Base-by-base conservation (phyloP, 768 basidiomycete genomes). In the Lactifluus hygrophoroides region DNA sequence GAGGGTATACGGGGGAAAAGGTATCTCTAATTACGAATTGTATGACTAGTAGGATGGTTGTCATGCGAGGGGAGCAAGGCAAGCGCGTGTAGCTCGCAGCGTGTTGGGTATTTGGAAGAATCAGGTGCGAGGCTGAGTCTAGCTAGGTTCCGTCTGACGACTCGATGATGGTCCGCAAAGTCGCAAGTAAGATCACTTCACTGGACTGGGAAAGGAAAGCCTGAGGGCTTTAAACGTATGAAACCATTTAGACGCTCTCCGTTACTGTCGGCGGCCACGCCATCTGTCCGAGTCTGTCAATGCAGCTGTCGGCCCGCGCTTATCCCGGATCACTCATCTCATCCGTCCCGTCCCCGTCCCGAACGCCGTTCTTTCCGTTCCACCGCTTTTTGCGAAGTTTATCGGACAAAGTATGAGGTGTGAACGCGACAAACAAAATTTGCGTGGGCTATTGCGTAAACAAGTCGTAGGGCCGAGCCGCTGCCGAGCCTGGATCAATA, bases 361-460 rank as follows among this genome's bases (percentile, higher is more conserved):
- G n/a, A n/a, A n/a, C n/a, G n/a, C n/a, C n/a, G n/a, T n/a, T n/a
- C n/a, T n/a, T n/a, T n/a, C n/a, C n/a, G n/a, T n/a, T n/a, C n/a
- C n/a, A n/a, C n/a, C n/a, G n/a, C n/a, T n/a, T n/a, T n/a, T n/a
- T n/a, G n/a, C n/a, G n/a, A n/a, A n/a, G n/a, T n/a, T n/a, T n/a
- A n/a, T n/a, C n/a, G n/a, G n/a, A n/a, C n/a, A 45, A 34, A 10
- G 28, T n/a, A 19, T 16, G 6, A 25, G 2, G 27, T 32, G 47
- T 23, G 19, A 35, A 35, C 8, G 17, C 42, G 23, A 50, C 43
- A 45, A 34, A 44, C 43, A 49, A 43, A 37, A 28, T 7, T 23
- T 16, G 40, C 56, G 30, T 46, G 57, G 43, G 0, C 1, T 7
- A 52, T 52, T 58, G 51, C 35, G 46, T 59, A 54, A 54, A 48